These are phyloP conservation scores for Coemansia aciculifera DNA, from an alignment of 192 early-diverging fungal genomes.

Conservation along the genomic window DNA sequence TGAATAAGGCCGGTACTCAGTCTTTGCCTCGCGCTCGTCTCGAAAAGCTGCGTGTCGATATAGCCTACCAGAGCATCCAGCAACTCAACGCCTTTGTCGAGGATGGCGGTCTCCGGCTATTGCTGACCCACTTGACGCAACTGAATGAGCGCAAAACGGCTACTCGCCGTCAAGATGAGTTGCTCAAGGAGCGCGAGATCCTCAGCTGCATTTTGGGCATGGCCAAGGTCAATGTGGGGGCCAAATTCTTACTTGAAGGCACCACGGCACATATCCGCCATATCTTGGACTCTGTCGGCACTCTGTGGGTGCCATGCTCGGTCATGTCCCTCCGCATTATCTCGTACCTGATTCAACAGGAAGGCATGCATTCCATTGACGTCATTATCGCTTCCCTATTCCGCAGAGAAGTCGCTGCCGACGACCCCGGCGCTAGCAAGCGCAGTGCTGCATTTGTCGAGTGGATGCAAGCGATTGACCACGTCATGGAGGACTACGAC, in stretches of 20 bases:
- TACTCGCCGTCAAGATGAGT: constrained; percentile 36
- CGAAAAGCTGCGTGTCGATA: constrained; percentile 47
- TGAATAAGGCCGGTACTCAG: constrained; percentile 38
- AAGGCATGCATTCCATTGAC: constrained; percentile 16
- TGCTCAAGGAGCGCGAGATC: constrained; percentile 47
- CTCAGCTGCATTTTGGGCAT: constrained; percentile 41
- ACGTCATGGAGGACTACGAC: constrained; percentile 24
- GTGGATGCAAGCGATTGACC: constrained; percentile 51
- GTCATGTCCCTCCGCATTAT: constrained; percentile 36
- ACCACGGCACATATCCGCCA: constrained; percentile 17
- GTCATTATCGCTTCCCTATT: constrained; percentile 29
- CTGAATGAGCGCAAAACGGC: constrained; percentile 37
- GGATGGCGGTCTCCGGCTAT: constrained; percentile 39
- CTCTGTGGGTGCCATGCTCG: constrained; percentile 40
- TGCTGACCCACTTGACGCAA: constrained; percentile 43
- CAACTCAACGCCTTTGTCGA: constrained; percentile 46
- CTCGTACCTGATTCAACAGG: constrained; percentile 31
- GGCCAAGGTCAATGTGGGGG: constrained; percentile 34
- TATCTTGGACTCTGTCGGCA: constrained; percentile 39
- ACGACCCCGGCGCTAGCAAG: constrained; percentile 1
- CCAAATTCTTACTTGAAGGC: constrained; percentile 17
- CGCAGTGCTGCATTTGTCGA: constrained; percentile 36
- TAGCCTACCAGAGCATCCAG: constrained; percentile 46
- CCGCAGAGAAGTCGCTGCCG: constrained; percentile 24
- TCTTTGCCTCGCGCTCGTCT: constrained; percentile 46